phyloP scores from a whole-genome alignment of 2,329 filamentous ascomycete genomes.

The Scedosporium apiospermum region DNA sequence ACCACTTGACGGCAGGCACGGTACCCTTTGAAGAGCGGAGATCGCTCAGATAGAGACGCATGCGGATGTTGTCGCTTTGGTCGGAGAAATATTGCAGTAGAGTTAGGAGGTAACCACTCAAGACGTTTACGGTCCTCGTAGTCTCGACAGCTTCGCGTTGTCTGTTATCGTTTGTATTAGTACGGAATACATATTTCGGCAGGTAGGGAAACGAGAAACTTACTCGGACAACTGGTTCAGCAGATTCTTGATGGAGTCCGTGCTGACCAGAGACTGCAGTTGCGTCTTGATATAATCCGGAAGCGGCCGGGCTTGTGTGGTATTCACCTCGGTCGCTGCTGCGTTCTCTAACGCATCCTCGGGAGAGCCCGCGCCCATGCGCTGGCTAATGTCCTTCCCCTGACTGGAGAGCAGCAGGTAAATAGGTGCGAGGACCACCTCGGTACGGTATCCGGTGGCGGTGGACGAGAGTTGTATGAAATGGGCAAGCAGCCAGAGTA shows the following conservation, averaged over 20 bases:
- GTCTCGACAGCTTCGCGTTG: conserved; percentile 53
- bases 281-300: conserved; percentile 50
- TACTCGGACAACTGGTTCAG: conserved; percentile 34
- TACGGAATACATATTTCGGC: not conserved
- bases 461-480: conserved; percentile 38
- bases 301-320: conserved; percentile 21
- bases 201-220: conserved; percentile 15
- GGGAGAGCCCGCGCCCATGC: conserved; percentile 19
- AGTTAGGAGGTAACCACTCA: conserved; percentile 60
- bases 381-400: conserved; percentile 39
- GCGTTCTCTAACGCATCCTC: not conserved
- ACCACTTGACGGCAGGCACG: conserved; percentile 66
- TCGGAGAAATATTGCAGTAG: conserved; percentile 77
- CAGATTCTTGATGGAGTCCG: conserved; percentile 56
- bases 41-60: conserved; percentile 81
- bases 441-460: not conserved
- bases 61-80: conserved; percentile 78
- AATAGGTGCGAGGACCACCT: conserved; percentile 37
- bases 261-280: conserved; percentile 59
- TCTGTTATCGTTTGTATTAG: not conserved
- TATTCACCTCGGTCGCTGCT: not conserved
- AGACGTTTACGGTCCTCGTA: not conserved
- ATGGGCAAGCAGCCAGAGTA: conserved; percentile 58
- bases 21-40: conserved; percentile 33
- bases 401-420: conserved; percentile 44